A percentile compares a stretch with the other conserved stretches of the same genome.
phyloP scores from a whole-genome alignment of 495 filamentous ascomycete species.

The Aspergillus baeticus region DNA sequence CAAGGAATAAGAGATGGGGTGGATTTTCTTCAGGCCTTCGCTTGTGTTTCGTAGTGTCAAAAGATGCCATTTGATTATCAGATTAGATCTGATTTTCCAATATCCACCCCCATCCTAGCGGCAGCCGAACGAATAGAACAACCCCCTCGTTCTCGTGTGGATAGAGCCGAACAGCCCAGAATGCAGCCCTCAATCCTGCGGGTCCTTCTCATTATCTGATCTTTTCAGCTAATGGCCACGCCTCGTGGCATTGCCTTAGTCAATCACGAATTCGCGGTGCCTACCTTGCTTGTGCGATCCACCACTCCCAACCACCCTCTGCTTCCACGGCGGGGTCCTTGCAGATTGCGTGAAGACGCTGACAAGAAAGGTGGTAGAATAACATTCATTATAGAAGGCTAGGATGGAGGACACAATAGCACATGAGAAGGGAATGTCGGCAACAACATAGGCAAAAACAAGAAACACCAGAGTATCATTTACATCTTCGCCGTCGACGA shows the following conservation, averaged over 20 bases:
- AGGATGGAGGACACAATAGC: conserved; percentile 8
- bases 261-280: neutral
- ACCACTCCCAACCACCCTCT: neutral
- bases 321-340: neutral
- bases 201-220: conserved; percentile 25
- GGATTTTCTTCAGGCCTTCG: conserved; percentile 4
- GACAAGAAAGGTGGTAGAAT: neutral
- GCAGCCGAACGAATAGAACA: conserved; percentile 16
- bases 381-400: conserved; percentile 17
- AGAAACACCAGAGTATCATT: conserved; percentile 45
- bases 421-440: conserved; percentile 21
- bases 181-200: conserved; percentile 15
- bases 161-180: conserved; percentile 16
- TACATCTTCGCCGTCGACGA: conserved; percentile 43
- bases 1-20: neutral
- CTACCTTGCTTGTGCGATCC: neutral
- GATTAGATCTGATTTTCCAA: conserved; percentile 19
- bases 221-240: conserved; percentile 12
- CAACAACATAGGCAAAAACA: conserved; percentile 36
- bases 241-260: neutral
- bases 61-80: conserved; percentile 19
- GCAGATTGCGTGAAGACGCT: neutral
- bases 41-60: conserved; percentile 2
- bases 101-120: neutral
- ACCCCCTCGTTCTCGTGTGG: conserved; percentile 4